A percentile compares a stretch with the other conserved stretches of the same genome.
Evolutionary conservation across 352 stramenopile species (phyloP).

Genomic region (Phytopythium montanum): DNA sequence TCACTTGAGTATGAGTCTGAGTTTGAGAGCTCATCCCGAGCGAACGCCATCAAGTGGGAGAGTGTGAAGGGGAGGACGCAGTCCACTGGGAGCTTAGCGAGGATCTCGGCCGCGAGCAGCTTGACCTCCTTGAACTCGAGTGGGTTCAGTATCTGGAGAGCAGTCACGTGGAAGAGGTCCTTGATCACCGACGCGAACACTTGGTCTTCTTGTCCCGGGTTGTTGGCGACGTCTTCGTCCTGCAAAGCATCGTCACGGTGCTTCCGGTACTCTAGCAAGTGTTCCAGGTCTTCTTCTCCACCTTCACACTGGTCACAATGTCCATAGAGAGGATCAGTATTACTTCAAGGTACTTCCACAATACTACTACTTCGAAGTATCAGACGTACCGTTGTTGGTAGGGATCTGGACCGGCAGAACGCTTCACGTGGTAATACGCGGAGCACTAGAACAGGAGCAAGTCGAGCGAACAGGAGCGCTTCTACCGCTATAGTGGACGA

Average conservation of each 20-base stretch:
- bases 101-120: conserved; percentile 53
- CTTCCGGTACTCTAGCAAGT: not conserved
- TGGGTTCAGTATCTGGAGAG: conserved; percentile 42
- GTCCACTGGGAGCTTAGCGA: conserved; percentile 37
- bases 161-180: conserved; percentile 34
- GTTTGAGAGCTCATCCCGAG: conserved; percentile 20
- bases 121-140: conserved; percentile 83
- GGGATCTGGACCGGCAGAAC: conserved; percentile 10
- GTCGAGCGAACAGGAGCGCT: conserved; percentile 49
- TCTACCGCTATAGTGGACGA: conserved; percentile 30
- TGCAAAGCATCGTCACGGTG: not conserved
- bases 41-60: conserved; percentile 37
- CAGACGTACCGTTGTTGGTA: conserved; percentile 20
- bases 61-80: conserved; percentile 39
- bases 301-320: not conserved
- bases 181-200: conserved; percentile 1
- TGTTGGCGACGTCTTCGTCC: conserved; percentile 4
- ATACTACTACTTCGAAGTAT: not conserved
- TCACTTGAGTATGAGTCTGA: not conserved
- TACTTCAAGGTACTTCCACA: not conserved
- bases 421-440: conserved; percentile 39
- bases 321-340: not conserved
- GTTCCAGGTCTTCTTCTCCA: not conserved
- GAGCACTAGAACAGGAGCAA: conserved; percentile 60
- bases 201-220: not conserved